Evolutionary conservation across 331 rosid species (phyloP).

Genomic region (Rosa hybrid): DNA sequence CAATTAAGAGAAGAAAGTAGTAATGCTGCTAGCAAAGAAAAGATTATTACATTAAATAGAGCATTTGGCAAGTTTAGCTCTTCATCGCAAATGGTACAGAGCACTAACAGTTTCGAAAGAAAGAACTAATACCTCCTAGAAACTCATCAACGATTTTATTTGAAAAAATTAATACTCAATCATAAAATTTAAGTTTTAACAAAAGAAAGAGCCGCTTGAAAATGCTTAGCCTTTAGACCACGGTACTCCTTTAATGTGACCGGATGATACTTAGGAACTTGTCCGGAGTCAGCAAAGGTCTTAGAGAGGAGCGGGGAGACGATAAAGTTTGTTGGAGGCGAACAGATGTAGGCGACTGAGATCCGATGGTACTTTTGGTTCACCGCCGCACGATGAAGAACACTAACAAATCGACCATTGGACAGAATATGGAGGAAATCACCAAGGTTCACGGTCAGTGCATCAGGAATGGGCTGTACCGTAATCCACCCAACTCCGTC

Average conservation of each 20-base stretch:
- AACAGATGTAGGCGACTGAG: slow-evolving; percentile 59
- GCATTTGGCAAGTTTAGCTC: too few relatives aligned
- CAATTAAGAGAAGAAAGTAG: too few relatives aligned
- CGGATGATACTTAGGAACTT: slow-evolving; percentile 38
- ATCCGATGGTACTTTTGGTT: slow-evolving; percentile 35
- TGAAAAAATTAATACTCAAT: too few relatives aligned
- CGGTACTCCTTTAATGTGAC: slow-evolving; percentile 52
- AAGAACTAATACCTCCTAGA: too few relatives aligned
- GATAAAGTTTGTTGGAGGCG: slow-evolving; percentile 43
- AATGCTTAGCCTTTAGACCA: slow-evolving; percentile 46
- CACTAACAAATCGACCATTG: slow-evolving; percentile 43
- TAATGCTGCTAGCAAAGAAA: too few relatives aligned
- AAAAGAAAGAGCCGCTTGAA: slow-evolving; percentile 37
- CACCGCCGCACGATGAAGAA: slow-evolving; percentile 61
- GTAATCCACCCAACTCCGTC: slow-evolving; percentile 58
- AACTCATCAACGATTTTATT: too few relatives aligned
- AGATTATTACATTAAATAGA: too few relatives aligned
- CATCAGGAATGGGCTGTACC: slow-evolving; percentile 38
- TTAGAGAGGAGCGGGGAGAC: slow-evolving; percentile 35
- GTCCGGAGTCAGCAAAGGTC: not conserved
- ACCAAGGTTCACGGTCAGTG: slow-evolving; percentile 59
- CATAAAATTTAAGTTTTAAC: slow-evolving; percentile 19
- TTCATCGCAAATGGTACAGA: too few relatives aligned
- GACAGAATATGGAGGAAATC: slow-evolving; percentile 68
- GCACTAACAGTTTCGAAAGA: too few relatives aligned